Evolutionary conservation across 2,329 filamentous ascomycete species (phyloP), one percentile per base, ranked within the genome.

Genomic region (Alternaria solani): DNA sequence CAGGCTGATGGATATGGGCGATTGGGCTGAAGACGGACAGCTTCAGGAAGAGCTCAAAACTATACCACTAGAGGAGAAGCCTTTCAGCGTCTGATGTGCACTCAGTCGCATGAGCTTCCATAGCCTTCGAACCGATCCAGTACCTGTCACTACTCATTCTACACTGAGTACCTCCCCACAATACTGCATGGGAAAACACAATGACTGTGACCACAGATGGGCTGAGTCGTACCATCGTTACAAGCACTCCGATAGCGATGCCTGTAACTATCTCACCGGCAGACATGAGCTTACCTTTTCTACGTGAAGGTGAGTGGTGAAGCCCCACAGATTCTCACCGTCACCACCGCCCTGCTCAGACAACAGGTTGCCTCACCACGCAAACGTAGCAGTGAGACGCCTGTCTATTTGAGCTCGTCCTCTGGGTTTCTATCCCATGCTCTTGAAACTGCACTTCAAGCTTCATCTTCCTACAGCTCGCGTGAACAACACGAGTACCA

Each of bases 1-100:
- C 25, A 58, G 68, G 18, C 44, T 79, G 51, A 61, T 66, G 62
- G 63, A 77, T 34, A 75, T 79, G 70, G 75, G 70, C 6, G 66
- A 72, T 39, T 72, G 67, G 66, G 49, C 63, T 6, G 47, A 70
- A 26, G 52, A 57, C 49, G 32, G 61, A 23, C 30, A 44, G 20
- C 5, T 11, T 20, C 20, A 23, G 7, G 36, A 32, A 20, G 25
- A 30, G 20, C 8, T 20, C 2, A 32, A 34, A 23, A 43, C 46
- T 5, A 14, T 48, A 11, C 18, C 38, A 7, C 5, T 61, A n/a
- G 28, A 42, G 2, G 58, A 61, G 34, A 57, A 57, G 32, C 53
- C 53, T 25, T 61, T 61, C 16, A 52, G 47, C 32, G 47, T 57
- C 8, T 59, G 44, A 55, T 30, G 36, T 12, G n/a, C 3, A 23